Percentiles rank a stretch among this genome's conserved stretches.
Evolutionary conservation across 2,329 filamentous ascomycete species (phyloP).

Genomic region (Mycosphaerella sp.): DNA sequence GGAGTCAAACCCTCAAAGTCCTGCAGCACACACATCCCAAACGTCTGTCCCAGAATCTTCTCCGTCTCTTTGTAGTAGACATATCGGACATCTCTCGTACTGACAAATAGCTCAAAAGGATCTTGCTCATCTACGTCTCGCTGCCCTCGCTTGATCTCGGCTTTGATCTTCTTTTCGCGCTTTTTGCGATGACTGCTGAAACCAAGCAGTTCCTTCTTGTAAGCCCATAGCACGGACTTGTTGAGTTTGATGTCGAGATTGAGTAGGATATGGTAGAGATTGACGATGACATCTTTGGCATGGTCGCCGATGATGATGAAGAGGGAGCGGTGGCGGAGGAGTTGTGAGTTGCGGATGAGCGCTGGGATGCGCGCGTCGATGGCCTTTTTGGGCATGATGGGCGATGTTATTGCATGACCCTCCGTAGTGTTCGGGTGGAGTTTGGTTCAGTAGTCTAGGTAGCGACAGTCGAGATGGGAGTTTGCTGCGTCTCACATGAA

Average conservation of each 20-base stretch:
- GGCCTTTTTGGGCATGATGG: conserved; percentile 53
- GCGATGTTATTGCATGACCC: too few species aligned
- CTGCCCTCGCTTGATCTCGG: conserved; percentile 91
- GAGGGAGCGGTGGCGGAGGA: conserved; percentile 97
- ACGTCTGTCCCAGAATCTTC: conserved; percentile 96
- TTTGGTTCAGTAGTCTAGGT: too few species aligned
- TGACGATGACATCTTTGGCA: conserved; percentile 93
- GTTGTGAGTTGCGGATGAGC: conserved; percentile 83
- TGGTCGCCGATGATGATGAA: conserved; percentile 93
- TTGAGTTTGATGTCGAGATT: conserved; percentile 86
- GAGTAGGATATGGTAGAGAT: conserved; percentile 89
- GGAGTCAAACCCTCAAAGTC: conserved; percentile 97
- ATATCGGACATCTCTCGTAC: conserved; percentile 94
- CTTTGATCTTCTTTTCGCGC: conserved; percentile 96
- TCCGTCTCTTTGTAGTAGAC: conserved; percentile 99
- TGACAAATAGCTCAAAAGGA: conserved; percentile 95
- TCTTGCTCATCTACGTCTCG: conserved; percentile 89
- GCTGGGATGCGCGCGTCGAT: conserved; percentile 80
- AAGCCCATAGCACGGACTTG: conserved; percentile 96
- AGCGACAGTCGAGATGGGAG: not conserved
- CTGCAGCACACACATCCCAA: conserved; percentile 96
- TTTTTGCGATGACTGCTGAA: conserved; percentile 98
- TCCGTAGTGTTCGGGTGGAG: not conserved
- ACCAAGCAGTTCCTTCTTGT: conserved; percentile 93
- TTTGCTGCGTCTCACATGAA: too few species aligned